phyloP scores from a whole-genome alignment of 768 basidiomycete species.

The Mycena indigotica region DNA sequence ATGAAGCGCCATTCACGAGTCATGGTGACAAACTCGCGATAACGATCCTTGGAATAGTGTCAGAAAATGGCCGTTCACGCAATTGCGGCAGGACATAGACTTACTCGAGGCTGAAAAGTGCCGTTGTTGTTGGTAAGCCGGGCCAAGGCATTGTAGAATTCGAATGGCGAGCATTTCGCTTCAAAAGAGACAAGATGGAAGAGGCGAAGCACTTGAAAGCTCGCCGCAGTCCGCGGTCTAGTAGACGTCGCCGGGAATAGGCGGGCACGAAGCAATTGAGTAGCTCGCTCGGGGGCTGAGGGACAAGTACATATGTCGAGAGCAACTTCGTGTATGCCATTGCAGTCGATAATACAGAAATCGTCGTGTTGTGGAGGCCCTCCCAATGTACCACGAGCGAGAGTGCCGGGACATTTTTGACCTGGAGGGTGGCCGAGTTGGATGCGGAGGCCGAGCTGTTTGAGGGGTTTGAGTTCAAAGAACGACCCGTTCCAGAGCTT shows the following conservation, averaged over 20 bases:
- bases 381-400: not conserved
- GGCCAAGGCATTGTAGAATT: constrained; percentile 5
- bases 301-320: constrained; percentile 6
- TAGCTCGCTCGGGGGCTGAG: not conserved
- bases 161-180: not conserved
- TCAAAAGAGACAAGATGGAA: constrained; percentile 2
- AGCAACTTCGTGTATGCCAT: not conserved
- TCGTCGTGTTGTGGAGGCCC: not conserved
- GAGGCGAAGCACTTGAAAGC: not conserved
- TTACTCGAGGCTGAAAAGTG: not conserved
- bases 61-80: too few species aligned
- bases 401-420: not conserved
- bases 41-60: not conserved
- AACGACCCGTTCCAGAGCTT: constrained; percentile 7
- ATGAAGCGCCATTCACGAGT: not conserved
- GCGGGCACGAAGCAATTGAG: constrained; percentile 11
- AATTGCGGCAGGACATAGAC: not conserved
- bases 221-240: not conserved
- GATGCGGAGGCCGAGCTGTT: not conserved
- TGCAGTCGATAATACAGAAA: constrained; percentile 5
- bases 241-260: constrained; percentile 14
- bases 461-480: not conserved
- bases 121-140: constrained; percentile 4
- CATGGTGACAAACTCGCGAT: not conserved
- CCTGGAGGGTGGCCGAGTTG: constrained; percentile 13